Evolutionary conservation across 2,329 filamentous ascomycete species (phyloP), one percentile per base, ranked within the genome.

Genomic region (Monilinia aucupariae): DNA sequence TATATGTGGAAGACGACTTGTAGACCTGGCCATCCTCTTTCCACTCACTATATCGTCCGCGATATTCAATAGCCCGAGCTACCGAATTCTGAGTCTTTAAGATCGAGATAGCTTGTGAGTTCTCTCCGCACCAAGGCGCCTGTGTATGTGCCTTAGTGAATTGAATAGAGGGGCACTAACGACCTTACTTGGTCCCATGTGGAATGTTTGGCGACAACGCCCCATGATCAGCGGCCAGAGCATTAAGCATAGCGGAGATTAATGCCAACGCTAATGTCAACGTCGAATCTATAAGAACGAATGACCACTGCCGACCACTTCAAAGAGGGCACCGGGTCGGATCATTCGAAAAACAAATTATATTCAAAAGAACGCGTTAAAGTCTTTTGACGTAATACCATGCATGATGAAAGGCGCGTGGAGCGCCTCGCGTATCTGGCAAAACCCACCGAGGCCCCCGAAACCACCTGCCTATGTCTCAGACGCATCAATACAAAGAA

Each of bases 311-410:
- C 4, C 54, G 17, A 59, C 10, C 13, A 22, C 41, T 8, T 17
- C 6, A 20, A 25, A 49, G 25, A n/a, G 20, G 13, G 43, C 60
- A 62, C 60, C 52, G 34, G 60, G 58, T 62, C 60, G 52, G 25
- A 62, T 58, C 60, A 62, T 62, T 62, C 48, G 34, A 13, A n/a
- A 58, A 30, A 58, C 27, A 58, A 52, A 43, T 50, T 20, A 41
- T 25, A n/a, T 13, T 4, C 30, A 15, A 61, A 52, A 61, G 1
- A 34, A n/a, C 37, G 39, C 49, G 25, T 45, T 27, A 25, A 45
- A 45, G 37, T 27, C 9, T 41, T 30, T 37, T 37, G 27, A 61
- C 27, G 25, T 53, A 61, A 34, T 61, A 13, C 17, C 27, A 37
- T 45, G 9, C 37, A 37, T 45, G 9, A 20, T 45, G 34, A 32